Evolutionary conservation across 257 asterid genomes (phyloP), one percentile per base, ranked within the genome.

Genomic region (Nemophila menziesii): DNA sequence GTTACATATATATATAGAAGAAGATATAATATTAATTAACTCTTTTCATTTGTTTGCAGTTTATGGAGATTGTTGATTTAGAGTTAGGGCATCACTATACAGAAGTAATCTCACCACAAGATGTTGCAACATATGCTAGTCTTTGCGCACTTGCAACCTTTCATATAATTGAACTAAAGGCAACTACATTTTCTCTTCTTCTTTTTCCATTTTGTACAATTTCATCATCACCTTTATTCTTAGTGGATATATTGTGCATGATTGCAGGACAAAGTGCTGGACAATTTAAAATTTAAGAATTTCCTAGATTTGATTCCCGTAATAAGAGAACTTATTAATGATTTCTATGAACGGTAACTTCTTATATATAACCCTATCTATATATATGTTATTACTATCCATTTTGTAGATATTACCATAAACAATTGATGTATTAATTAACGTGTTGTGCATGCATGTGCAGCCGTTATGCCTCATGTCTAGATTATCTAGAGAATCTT

Each of bases 81-180:
- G 96, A 82, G 62, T 69, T 82, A 43, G 93, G 83, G 42, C 85
- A 73, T 75, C 65, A 56, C 70, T 90, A 71, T 66, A 74, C 68
- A 0, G 93, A 79, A 67, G 94, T 90, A 39, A 90, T 90, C 62
- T 87, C 99, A 42, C 75, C 80, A 27, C 99, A 90, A 70, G 99
- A 90, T 72, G 71, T 85, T 64, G 99, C 99, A 20, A 90, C 99
- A 37, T 90, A 90, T 48, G 99, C 96, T 56, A 86, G 96, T 49
- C 82, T 90, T 44, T 90, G 99, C 54, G 96, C 96, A 41, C 96
- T 90, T 49, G 94, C 99, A 63, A 90, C 81, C 63, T 90, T 90
- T 67, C 96, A 90, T 52, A 83, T 94, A 13, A 68, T 89, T 17
- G 99, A 90, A 58, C 67, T 90, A 58, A 90, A 90, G 96, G 99